Base-by-base conservation (phyloP, 2,329 filamentous ascomycete genomes). In the Trichoderma sp. region DNA sequence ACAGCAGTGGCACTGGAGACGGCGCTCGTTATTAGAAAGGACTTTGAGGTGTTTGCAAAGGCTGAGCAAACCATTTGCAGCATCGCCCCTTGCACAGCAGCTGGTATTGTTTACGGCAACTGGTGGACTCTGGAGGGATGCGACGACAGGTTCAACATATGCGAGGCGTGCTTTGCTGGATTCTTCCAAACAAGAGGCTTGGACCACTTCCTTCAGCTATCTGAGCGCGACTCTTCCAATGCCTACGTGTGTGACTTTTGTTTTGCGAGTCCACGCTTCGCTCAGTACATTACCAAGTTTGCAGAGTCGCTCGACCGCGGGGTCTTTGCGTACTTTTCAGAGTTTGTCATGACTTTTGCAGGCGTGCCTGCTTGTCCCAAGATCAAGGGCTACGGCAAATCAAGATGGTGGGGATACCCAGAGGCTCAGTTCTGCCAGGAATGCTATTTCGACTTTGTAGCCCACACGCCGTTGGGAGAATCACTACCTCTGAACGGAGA, bases 341-440 rank as follows among this genome's bases (percentile, higher is more conserved):
- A 74, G 53, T 75, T 73, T 16, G 71, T 79, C 5, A 73, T 53
- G n/a, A 75, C 72, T 31, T 80, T 78, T 72, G 73, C 76, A 0
- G 63, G 59, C 0, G 72, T 80, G 0, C 71, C 73, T 1, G 31
- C 63, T 0, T 81, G 80, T 24, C 74, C 77, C 2, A 72, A 76
- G 1, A 70, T 77, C 33, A 68, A 74, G 2, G 70, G 73, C 13
- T 69, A 58, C 21, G 72, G 70, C 3, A 74, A 76, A 37, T 4
- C 27, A 4, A 73, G 11, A 10, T 81, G 80, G 79, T 81, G 77
- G 73, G 80, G 79, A 37, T 79, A 79, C 68, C 68, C 68, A 5
- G 76, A 78, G 6, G 76, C 74, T 2, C 70, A 77, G 3, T 75
- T 78, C 5, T 81, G 80, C 14, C 69, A 77, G 4, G 75, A 77